These are phyloP conservation scores for Geoglossum cookeanum DNA, from an alignment of 2,329 filamentous ascomycete genomes.

Conservation along the genomic window DNA sequence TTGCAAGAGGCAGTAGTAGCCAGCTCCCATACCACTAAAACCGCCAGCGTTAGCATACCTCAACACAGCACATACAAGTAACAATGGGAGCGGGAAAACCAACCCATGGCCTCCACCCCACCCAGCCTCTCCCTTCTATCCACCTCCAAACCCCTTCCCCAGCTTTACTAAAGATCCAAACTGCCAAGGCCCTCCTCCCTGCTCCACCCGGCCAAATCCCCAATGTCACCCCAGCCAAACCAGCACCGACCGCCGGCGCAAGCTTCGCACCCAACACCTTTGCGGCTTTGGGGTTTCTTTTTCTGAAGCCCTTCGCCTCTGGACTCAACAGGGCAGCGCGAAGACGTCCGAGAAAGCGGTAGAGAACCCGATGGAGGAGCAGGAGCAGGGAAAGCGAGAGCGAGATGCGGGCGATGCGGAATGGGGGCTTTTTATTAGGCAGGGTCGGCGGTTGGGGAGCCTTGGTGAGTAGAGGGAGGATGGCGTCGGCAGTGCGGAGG, in stretches of 20 bases:
- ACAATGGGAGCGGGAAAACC: conserved; percentile 21
- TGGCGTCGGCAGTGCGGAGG: conserved; percentile 11
- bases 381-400: conserved; percentile 70
- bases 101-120: conserved; percentile 47
- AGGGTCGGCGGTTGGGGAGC: not conserved
- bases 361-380: conserved; percentile 71
- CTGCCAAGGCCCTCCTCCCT: conserved; percentile 58
- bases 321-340: conserved; percentile 60
- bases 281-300: conserved; percentile 61
- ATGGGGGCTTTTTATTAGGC: conserved; percentile 21
- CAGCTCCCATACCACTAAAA: conserved; percentile 57
- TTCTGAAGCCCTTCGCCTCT: conserved; percentile 62
- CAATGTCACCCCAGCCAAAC: conserved; percentile 65
- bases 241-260: conserved; percentile 79
- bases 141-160: conserved; percentile 77
- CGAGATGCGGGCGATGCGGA: conserved; percentile 56
- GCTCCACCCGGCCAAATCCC: conserved; percentile 55
- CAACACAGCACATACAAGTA: not conserved
- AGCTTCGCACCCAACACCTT: conserved; percentile 61
- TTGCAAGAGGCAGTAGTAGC: conserved; percentile 58
- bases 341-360: conserved; percentile 71
- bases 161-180: conserved; percentile 64
- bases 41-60: not conserved
- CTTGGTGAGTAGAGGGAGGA: conserved; percentile 21
- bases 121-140: conserved; percentile 48